Percentiles rank a stretch among this genome's conserved stretches.
These are phyloP conservation scores for Camellia japonica DNA, from an alignment of 148 eudicot genomes.

Conservation along the genomic window DNA sequence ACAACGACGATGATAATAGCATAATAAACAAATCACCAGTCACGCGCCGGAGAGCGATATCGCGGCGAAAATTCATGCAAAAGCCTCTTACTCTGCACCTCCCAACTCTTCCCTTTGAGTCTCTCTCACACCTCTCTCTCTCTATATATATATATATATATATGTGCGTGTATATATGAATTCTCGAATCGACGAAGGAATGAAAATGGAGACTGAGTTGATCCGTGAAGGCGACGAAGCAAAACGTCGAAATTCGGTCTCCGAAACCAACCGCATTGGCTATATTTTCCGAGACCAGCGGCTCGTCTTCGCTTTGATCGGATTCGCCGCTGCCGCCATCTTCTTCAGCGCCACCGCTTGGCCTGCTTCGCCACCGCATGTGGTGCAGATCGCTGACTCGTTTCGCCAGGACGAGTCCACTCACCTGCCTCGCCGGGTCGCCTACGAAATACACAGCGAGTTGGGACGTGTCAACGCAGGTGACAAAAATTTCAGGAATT, in stretches of 20 bases:
- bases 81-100: slow-evolving; percentile 13
- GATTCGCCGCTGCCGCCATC: slow-evolving; percentile 26
- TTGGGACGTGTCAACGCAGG: slow-evolving; percentile 22
- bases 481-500: background rate
- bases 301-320: slow-evolving; percentile 25
- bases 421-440: slow-evolving; percentile 17
- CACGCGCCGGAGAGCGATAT: slow-evolving; percentile 23
- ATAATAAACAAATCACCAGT: background rate
- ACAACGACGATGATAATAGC: background rate
- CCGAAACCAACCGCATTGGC: background rate
- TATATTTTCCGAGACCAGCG: slow-evolving; percentile 34
- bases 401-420: slow-evolving; percentile 16
- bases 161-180: too few species aligned
- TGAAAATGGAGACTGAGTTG: background rate
- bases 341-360: slow-evolving; percentile 16
- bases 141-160: background rate
- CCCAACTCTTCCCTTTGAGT: background rate
- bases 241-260: background rate
- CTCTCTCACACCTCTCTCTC: slow-evolving; percentile 21
- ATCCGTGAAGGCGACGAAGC: background rate
- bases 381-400: slow-evolving; percentile 8
- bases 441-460: slow-evolving; percentile 18
- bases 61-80: slow-evolving; percentile 31
- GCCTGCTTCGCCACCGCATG: background rate
- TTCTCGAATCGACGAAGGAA: background rate